Conservation (phyloP, 345 rosid genomes). For the Aquilaria yunnanensis region DNA sequence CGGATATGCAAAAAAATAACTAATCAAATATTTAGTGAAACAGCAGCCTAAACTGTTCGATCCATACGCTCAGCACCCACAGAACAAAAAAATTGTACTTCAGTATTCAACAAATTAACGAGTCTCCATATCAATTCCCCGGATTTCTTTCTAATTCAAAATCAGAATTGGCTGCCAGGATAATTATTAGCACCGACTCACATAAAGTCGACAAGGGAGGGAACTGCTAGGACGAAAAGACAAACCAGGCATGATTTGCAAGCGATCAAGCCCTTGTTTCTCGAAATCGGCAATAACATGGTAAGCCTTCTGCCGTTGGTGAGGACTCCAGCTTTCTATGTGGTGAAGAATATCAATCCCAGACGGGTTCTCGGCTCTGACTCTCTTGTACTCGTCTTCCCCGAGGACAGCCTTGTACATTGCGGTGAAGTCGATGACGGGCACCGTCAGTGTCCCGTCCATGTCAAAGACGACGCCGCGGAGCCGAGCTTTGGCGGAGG, state of each 20-base stretch:
- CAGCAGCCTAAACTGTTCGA: too few relatives aligned
- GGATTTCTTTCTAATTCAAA: too few relatives aligned
- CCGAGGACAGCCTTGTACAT: constrained; percentile 89
- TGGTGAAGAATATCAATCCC: constrained; percentile 84
- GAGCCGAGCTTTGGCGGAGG: constrained; percentile 34
- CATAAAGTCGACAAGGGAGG: too few relatives aligned
- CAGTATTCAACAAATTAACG: too few relatives aligned
- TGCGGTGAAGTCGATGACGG: constrained; percentile 84
- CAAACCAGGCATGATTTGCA: constrained; percentile 92
- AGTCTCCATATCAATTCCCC: too few relatives aligned
- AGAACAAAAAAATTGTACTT: too few relatives aligned
- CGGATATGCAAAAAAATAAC: too few relatives aligned
- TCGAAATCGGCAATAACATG: constrained; percentile 66
- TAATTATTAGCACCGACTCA: too few relatives aligned
- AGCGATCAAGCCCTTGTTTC: constrained; percentile 67
- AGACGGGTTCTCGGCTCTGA: constrained; percentile 59
- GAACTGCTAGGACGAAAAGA: not conserved
- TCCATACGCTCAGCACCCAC: too few relatives aligned
- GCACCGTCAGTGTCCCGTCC: constrained; percentile 92
- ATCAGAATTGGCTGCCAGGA: too few relatives aligned
- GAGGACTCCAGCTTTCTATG: constrained; percentile 68
- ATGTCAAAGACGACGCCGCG: constrained; percentile 71
- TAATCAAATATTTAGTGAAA: too few relatives aligned
- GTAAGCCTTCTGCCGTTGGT: constrained; percentile 49
- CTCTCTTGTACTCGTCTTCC: constrained; percentile 57